These are phyloP conservation scores for Termitomyces sp. DNA, from an alignment of 768 basidiomycete species.

Conservation along the genomic window DNA sequence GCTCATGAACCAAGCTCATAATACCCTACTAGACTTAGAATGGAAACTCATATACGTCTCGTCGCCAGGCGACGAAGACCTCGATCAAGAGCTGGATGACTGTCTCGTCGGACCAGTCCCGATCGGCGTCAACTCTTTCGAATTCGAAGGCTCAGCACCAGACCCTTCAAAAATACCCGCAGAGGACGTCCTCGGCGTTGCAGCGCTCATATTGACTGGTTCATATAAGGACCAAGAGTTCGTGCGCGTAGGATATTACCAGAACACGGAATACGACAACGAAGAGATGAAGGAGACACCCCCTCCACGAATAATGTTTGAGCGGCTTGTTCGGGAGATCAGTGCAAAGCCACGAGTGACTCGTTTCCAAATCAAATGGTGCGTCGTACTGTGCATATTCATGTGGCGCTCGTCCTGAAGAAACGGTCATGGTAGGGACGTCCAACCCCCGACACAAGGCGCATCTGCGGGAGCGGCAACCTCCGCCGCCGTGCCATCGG, in stretches of 20 bases:
- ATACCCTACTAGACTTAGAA: constrained; percentile 71
- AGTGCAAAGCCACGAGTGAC: constrained; percentile 93
- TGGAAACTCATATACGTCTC: constrained; percentile 98
- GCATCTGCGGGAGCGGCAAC: constrained; percentile 60
- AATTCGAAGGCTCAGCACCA: constrained; percentile 88
- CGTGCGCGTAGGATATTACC: constrained; percentile 99
- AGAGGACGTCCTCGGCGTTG: constrained; percentile 92
- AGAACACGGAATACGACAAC: constrained; percentile 97
- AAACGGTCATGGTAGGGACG: constrained; percentile 49
- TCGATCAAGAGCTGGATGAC: constrained; percentile 96
- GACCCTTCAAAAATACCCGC: constrained; percentile 80
- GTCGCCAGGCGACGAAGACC: constrained; percentile 84
- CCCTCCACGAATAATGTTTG: constrained; percentile 68
- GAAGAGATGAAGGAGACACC: constrained; percentile 84
- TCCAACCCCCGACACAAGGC: constrained; percentile 46
- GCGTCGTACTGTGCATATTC: constrained; percentile 21
- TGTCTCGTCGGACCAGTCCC: constrained; percentile 98
- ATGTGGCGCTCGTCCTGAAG: not conserved
- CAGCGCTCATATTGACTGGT: constrained; percentile 95
- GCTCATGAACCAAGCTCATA: not conserved
- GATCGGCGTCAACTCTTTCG: constrained; percentile 95
- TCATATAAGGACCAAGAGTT: constrained; percentile 98
- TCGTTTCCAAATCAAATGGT: constrained; percentile 88
- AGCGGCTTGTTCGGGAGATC: constrained; percentile 82
- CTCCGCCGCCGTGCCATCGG: constrained; percentile 73